Evolutionary conservation across 2,329 filamentous ascomycete species (phyloP), one percentile per base, ranked within the genome.

Genomic region (Myriosclerotinia scirpicola): DNA sequence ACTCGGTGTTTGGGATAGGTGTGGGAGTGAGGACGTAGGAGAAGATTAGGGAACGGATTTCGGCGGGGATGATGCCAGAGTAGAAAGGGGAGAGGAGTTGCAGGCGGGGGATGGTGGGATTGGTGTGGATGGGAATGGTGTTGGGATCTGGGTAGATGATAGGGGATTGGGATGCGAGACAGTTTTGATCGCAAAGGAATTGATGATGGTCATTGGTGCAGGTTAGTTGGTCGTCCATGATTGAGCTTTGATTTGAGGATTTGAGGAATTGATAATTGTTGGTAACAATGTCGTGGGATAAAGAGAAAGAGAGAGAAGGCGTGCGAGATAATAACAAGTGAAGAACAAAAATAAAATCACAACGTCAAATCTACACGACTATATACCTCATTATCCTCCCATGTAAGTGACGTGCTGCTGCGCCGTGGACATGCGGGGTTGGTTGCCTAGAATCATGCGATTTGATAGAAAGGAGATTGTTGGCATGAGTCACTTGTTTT

Each of bases 11-110:
- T 42, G 60, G 60, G 22, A 54, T 40, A 8, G 60, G 34, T 9
- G 60, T 42, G 17, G 60, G 50, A n/a, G 48, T 54, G 36, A 63
- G 60, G 2, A 34, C 50, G 38, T 63, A 63, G 20, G 34, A 34
- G 48, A 65, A 59, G 11, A 65, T 65, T 3, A 65, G 20, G 15
- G 30, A 17, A 40, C 62, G 38, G 20, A 65, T 26, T 65, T 65
- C 53, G 11, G 53, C 42, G 14, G 53, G 62, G 30, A 65, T 34
- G n/a, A 46, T 36, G 2, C 62, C 53, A 6, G 40, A 48, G 14
- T 50, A 65, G 42, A 59, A 58, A 12, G 62, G 42, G 17, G 50
- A 44, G 22, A 54, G 50, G 5, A 44, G 15, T 54, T 63, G 60
- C 20, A 42, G 60, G 22, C 22, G 50, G 6, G 60, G 50, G 38